These are phyloP conservation scores for Hypomontagnella submonticulosa DNA, from an alignment of 495 filamentous ascomycete species.

Conservation along the genomic window DNA sequence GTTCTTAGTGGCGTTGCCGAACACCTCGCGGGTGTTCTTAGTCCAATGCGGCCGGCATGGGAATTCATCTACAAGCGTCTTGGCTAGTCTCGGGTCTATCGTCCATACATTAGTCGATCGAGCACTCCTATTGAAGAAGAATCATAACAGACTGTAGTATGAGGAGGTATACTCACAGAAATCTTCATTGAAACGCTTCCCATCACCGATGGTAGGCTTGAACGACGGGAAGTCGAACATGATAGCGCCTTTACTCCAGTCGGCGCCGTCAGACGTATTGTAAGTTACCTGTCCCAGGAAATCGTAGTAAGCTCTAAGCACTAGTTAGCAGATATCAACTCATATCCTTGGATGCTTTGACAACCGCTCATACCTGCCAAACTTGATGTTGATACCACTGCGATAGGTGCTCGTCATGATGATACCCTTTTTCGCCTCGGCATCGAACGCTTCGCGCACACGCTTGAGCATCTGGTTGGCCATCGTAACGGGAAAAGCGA, in stretches of 20 bases:
- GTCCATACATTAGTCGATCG: conserved; percentile 20
- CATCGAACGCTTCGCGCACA: conserved; percentile 58
- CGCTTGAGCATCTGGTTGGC: conserved; percentile 61
- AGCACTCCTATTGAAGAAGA: background rate
- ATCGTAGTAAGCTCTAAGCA: conserved; percentile 54
- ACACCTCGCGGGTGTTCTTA: conserved; percentile 62
- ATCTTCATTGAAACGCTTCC: conserved; percentile 60
- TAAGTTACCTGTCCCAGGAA: conserved; percentile 62
- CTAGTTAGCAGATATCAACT: background rate
- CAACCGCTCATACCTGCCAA: conserved; percentile 44
- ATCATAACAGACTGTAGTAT: background rate
- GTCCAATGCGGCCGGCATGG: conserved; percentile 63
- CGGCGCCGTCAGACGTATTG: conserved; percentile 55
- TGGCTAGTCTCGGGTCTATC: conserved; percentile 56
- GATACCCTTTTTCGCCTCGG: conserved; percentile 52
- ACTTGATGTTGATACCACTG: conserved; percentile 65
- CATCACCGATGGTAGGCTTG: conserved; percentile 56
- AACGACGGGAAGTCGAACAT: conserved; percentile 65
- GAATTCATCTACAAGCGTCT: conserved; percentile 61
- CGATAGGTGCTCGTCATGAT: conserved; percentile 61
- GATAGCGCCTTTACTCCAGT: conserved; percentile 62
- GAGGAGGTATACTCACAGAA: conserved; percentile 53
- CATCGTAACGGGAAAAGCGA: conserved; percentile 60
- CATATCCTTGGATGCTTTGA: background rate
- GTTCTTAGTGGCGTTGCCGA: conserved; percentile 56